phyloP scores from a whole-genome alignment of 352 stramenopile species.

The Thraustochytrium striatum region DNA sequence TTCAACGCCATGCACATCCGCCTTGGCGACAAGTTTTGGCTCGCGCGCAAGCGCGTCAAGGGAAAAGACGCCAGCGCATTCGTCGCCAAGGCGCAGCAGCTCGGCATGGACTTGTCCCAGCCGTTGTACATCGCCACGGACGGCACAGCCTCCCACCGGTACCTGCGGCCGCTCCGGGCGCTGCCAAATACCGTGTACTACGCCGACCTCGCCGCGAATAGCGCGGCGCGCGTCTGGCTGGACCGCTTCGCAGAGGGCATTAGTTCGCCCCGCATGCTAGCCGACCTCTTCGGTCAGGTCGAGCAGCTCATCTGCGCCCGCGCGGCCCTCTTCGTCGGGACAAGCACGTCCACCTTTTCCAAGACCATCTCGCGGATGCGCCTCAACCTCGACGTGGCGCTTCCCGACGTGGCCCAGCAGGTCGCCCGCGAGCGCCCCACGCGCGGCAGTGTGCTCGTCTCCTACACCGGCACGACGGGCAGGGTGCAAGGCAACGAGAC shows the following conservation, averaged over 20 bases:
- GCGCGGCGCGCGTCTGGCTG: background rate
- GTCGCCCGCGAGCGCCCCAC: too few species aligned
- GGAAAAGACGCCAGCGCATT: background rate
- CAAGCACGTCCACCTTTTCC: constrained; percentile 15
- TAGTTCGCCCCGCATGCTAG: background rate
- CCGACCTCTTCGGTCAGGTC: constrained; percentile 35
- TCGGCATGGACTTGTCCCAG: background rate
- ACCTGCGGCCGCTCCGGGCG: background rate
- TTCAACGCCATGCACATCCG: constrained; percentile 32
- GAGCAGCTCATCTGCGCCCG: constrained; percentile 35
- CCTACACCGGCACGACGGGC: too few species aligned
- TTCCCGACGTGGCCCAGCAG: too few species aligned
- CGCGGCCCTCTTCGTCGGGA: constrained; percentile 8
- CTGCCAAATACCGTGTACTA: constrained; percentile 8
- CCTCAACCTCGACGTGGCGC: background rate
- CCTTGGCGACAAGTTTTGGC: constrained; percentile 11
- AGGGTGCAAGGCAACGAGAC: too few species aligned
- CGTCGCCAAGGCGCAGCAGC: background rate
- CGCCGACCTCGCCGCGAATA: background rate
- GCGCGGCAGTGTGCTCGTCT: too few species aligned
- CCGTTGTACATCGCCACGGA: constrained; percentile 35
- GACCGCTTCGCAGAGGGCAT: background rate
- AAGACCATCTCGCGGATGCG: constrained; percentile 31
- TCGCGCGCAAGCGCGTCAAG: background rate
- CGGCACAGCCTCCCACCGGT: background rate